phyloP scores from a whole-genome alignment of 352 stramenopile genomes.

The Globisporangium nodosum region DNA sequence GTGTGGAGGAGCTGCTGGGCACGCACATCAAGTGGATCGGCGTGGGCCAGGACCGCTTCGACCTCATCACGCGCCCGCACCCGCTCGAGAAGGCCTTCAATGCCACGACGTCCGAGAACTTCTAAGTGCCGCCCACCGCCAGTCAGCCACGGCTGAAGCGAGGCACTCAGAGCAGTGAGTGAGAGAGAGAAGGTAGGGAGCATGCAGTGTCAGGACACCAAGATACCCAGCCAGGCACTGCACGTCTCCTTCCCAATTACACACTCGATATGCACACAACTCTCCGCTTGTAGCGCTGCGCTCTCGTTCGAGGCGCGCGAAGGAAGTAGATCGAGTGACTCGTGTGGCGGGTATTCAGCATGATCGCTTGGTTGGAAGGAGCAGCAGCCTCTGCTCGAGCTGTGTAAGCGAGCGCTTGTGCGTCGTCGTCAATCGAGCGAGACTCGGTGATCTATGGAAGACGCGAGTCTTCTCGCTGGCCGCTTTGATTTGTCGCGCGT shows the following conservation, averaged over 20 bases:
- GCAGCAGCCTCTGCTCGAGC: background rate
- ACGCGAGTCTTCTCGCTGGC: too few species aligned
- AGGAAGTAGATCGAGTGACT: too few species aligned
- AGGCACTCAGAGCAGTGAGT: background rate
- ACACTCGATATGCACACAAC: background rate
- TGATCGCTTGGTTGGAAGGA: background rate
- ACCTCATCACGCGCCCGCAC: constrained; percentile 89
- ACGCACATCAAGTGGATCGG: constrained; percentile 98
- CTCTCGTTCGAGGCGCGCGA: too few species aligned
- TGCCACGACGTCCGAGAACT: constrained; percentile 7
- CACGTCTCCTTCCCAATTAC: background rate
- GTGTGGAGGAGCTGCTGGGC: constrained; percentile 95
- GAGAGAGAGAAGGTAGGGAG: background rate
- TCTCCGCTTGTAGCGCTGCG: background rate
- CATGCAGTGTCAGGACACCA: background rate
- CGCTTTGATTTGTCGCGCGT: too few species aligned
- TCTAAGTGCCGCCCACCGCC: constrained; percentile 1
- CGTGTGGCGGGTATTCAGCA: too few species aligned
- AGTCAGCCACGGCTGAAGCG: background rate
- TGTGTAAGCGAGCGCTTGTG: too few species aligned
- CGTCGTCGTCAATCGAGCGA: too few species aligned
- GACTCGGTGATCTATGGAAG: too few species aligned
- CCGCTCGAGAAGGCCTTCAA: constrained; percentile 69
- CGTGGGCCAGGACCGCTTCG: constrained; percentile 94
- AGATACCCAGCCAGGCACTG: background rate